These are phyloP conservation scores for Suillus luteus DNA, from an alignment of 768 basidiomycete genomes.

Conservation along the genomic window DNA sequence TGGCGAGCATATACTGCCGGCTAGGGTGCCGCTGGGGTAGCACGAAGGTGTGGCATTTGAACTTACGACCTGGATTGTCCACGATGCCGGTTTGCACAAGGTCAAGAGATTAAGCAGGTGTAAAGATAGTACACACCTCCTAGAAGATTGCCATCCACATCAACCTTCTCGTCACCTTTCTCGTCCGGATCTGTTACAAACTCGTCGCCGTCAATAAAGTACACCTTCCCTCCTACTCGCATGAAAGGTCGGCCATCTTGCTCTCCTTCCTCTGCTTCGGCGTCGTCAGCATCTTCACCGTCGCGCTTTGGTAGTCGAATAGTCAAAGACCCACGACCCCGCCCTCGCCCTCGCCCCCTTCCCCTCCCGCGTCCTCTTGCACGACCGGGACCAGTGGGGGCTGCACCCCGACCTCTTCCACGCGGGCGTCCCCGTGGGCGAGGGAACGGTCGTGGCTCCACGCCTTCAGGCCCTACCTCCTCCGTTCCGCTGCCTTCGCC, in stretches of 20 bases:
- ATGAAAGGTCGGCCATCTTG: constrained; percentile 66
- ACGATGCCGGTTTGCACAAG: not conserved
- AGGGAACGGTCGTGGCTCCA: constrained; percentile 33
- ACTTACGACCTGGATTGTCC: constrained; percentile 65
- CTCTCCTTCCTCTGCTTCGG: constrained; percentile 41
- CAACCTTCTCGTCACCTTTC: constrained; percentile 92
- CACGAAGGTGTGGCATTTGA: constrained; percentile 89
- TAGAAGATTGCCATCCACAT: constrained; percentile 76
- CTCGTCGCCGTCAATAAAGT: constrained; percentile 88
- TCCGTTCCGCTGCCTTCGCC: constrained; percentile 36
- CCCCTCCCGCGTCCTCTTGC: constrained; percentile 40
- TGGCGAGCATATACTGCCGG: constrained; percentile 91
- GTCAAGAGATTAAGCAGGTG: not conserved
- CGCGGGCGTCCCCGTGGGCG: constrained; percentile 41
- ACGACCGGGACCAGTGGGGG: constrained; percentile 34
- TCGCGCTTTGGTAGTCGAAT: constrained; percentile 28
- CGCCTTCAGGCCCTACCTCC: constrained; percentile 37
- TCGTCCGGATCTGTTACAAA: constrained; percentile 80
- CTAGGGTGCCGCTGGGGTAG: constrained; percentile 84
- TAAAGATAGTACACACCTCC: constrained; percentile 59
- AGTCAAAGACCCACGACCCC: constrained; percentile 34
- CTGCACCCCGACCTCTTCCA: constrained; percentile 38
- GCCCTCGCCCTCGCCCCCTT: constrained; percentile 43
- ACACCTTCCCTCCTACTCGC: constrained; percentile 71
- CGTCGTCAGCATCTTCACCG: constrained; percentile 43